Percentiles rank a stretch among this genome's conserved stretches.
Conservation (phyloP, 768 basidiomycete genomes). For the Tricholoma hemisulphureum region DNA sequence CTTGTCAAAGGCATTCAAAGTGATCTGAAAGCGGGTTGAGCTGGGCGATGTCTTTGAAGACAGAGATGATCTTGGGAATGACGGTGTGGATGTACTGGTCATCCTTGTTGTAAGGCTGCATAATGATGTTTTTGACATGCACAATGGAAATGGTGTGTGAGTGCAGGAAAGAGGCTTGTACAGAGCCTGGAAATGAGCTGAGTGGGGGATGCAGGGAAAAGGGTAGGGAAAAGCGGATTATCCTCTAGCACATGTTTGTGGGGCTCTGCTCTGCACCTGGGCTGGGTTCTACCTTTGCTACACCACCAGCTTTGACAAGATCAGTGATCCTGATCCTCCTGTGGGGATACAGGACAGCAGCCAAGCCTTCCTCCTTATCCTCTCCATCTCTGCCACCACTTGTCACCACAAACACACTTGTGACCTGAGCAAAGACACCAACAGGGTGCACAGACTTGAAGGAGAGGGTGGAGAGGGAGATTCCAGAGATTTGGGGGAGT, state of each 20-base stretch:
- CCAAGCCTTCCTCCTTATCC: constrained; percentile 78
- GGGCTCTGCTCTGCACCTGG: constrained; percentile 47
- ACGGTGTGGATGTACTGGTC: too few species aligned
- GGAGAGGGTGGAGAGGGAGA: constrained; percentile 9
- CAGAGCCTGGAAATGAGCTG: too few species aligned
- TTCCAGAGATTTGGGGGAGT: constrained; percentile 12
- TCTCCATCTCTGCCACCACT: constrained; percentile 45
- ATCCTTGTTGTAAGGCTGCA: constrained; percentile 81
- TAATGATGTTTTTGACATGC: constrained; percentile 78
- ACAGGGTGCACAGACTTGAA: constrained; percentile 81
- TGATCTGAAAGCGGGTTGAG: constrained; percentile 93
- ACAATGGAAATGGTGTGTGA: constrained; percentile 83
- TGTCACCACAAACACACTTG: constrained; percentile 77
- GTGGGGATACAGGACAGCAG: too few species aligned
- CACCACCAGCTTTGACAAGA: constrained; percentile 65
- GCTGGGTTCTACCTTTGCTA: constrained; percentile 33
- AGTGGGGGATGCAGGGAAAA: too few species aligned
- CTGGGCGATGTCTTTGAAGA: too few species aligned
- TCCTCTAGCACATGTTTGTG: constrained; percentile 23
- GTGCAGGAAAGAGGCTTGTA: constrained; percentile 87
- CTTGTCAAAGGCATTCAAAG: constrained; percentile 93
- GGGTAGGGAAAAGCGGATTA: constrained; percentile 10
- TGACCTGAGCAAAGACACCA: constrained; percentile 96
- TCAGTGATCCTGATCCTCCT: too few species aligned
- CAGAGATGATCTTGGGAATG: too few species aligned